Conservation (phyloP, 352 stramenopile species). For the Phytopythium delawarense region DNA sequence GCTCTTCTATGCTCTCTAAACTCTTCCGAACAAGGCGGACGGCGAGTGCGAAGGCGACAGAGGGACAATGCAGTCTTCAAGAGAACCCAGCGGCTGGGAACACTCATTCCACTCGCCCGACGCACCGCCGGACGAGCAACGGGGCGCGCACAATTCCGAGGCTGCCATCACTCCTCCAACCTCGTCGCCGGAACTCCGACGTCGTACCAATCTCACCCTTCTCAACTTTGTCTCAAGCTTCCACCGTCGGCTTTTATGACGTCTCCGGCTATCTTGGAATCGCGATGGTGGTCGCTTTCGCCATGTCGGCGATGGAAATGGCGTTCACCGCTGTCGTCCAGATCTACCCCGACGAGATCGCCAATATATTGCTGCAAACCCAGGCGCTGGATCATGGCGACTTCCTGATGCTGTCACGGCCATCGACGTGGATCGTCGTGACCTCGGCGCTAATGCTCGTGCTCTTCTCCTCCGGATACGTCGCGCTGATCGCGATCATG, state of each 20-base stretch:
- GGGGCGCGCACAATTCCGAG: neutral
- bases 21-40: neutral
- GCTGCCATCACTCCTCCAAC: neutral
- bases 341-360: slow-evolving; percentile 31
- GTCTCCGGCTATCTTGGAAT: slow-evolving; percentile 40
- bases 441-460: slow-evolving; percentile 26
- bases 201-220: neutral
- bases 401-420: slow-evolving; percentile 38
- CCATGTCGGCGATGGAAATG: slow-evolving; percentile 24
- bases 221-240: neutral
- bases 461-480: slow-evolving; percentile 27
- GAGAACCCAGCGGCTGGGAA: no score
- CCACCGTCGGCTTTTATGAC: slow-evolving; percentile 32
- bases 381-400: slow-evolving; percentile 35
- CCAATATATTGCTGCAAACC: slow-evolving; percentile 44
- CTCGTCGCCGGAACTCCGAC: neutral
- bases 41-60: neutral
- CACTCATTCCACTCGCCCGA: no score
- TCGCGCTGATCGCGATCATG: slow-evolving; percentile 30
- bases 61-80: neutral
- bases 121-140: neutral
- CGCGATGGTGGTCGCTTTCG: slow-evolving; percentile 34
- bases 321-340: slow-evolving; percentile 38
- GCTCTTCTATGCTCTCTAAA: neutral
- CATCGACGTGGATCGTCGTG: slow-evolving; percentile 22